Percentiles rank a stretch among this genome's conserved stretches.
Conservation (phyloP, 2,329 filamentous ascomycete genomes). For the Aspergillus versicolor region DNA sequence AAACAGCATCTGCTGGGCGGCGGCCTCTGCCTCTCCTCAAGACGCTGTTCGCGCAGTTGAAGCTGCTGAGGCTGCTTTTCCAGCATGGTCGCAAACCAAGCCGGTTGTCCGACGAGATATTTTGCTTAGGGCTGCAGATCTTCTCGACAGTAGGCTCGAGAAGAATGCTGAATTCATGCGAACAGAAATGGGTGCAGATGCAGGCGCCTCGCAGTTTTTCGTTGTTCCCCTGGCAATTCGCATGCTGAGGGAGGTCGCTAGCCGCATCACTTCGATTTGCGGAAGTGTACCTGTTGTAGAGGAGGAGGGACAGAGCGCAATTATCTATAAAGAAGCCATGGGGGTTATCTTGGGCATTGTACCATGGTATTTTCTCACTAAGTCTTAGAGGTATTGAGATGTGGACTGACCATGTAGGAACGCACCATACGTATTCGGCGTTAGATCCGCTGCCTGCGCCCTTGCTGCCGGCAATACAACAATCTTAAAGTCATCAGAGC, state of each 20-base stretch:
- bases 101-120: constrained; percentile 65
- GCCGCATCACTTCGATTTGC: constrained; percentile 5
- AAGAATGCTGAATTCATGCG: constrained; percentile 49
- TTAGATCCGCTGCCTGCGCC: constrained; percentile 57
- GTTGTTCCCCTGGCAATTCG: constrained; percentile 37
- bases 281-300: constrained; percentile 5
- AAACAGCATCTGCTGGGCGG: constrained; percentile 53
- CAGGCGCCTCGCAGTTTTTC: constrained; percentile 53
- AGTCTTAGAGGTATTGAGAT: not conserved
- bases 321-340: constrained; percentile 66
- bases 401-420: constrained; percentile 41
- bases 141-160: constrained; percentile 44
- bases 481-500: constrained; percentile 4
- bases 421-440: constrained; percentile 52
- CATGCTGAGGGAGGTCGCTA: constrained; percentile 30
- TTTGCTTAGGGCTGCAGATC: constrained; percentile 66
- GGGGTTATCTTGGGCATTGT: constrained; percentile 74
- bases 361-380: constrained; percentile 53
- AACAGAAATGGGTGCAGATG: constrained; percentile 57
- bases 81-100: constrained; percentile 63
- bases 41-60: constrained; percentile 42
- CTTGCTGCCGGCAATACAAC: constrained; percentile 71
- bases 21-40: constrained; percentile 52
- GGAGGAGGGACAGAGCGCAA: constrained; percentile 2
- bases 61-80: constrained; percentile 56